Evolutionary conservation across 371 early-diverging fungal genomes (phyloP).

Genomic region (Mortierella sp.): DNA sequence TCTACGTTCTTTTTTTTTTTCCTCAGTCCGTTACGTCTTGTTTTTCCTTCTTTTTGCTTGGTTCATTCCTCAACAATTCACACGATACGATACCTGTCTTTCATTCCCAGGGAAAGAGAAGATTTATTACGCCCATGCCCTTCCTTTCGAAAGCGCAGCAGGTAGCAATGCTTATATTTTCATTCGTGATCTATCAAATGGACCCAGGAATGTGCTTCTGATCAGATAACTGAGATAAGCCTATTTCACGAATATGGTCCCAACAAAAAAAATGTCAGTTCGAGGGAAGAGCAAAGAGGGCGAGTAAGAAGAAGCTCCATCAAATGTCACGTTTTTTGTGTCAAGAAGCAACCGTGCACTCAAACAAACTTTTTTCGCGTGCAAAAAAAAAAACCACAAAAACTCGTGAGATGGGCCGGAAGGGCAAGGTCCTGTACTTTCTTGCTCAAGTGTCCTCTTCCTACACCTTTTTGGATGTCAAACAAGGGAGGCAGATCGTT

Average conservation of each 20-base stretch:
- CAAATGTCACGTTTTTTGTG: not conserved
- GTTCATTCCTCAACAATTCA: too few species aligned
- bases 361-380: not conserved
- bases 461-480: too few species aligned
- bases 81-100: too few species aligned
- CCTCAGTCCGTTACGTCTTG: too few species aligned
- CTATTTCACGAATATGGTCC: not conserved
- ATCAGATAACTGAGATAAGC: constrained; percentile 3
- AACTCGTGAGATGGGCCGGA: not conserved
- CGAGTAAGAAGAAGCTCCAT: not conserved
- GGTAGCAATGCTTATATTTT: not conserved
- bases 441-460: too few species aligned
- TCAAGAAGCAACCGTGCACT: not conserved
- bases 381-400: not conserved
- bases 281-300: not conserved
- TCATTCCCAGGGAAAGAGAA: too few species aligned
- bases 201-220: not conserved
- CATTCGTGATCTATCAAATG: not conserved
- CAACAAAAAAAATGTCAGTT: not conserved
- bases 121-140: too few species aligned
- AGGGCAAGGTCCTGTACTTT: too few species aligned
- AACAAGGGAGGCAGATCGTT: not conserved
- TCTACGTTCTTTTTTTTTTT: not conserved
- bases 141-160: not conserved
- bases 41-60: not conserved